Evolutionary conservation across 2,329 filamentous ascomycete genomes (phyloP), one percentile per base, ranked within the genome.

Genomic region (Diaporthe sp.): DNA sequence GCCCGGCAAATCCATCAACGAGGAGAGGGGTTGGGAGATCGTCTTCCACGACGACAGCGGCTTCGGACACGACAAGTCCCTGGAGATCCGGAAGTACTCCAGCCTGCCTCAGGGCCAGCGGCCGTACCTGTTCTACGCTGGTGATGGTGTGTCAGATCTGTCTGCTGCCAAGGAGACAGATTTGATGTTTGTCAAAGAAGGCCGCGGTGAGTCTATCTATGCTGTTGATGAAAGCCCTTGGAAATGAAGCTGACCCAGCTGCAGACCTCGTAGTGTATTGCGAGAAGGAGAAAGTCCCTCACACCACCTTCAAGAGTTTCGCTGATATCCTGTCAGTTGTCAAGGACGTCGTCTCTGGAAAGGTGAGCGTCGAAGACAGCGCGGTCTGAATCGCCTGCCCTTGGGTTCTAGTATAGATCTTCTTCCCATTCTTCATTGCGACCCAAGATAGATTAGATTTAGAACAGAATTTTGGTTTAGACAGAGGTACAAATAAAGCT

Each of bases 21-120:
- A 95, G 68, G 91, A 94, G 81, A 91, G 91, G 25, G 96, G 95
- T 40, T 99, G 97, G 97, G 87, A 93, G 80, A 96, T 99, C 79
- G 87, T 91, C 74, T 99, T 93, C 85, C 95, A 95, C 81, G 96
- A 99, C 82, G 95, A 96, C 76, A 94, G 93, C 81, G 89, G 92
- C 74, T 97, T 97, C 80, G 97, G 97, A n/a, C 97, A 99, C 82
- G 96, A 99, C 88, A 99, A 99, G 90, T 96, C 93, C 35, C 87
- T 96, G 71, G 95, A 97, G 82, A 95, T 99, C 80, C 92, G 94
- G 77, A 95, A 95, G 69, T 98, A 98, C 85, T 92, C 93, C 3
- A 88, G 91, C 35, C 87, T 97, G 57, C 92, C 94, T 0, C 87
- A 87, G 83, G 78, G 87, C 42, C 85, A 93, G 80, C 89, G 95